Evolutionary conservation across 2,329 filamentous ascomycete genomes (phyloP).

Genomic region (Ceratocystis lukuohia): DNA sequence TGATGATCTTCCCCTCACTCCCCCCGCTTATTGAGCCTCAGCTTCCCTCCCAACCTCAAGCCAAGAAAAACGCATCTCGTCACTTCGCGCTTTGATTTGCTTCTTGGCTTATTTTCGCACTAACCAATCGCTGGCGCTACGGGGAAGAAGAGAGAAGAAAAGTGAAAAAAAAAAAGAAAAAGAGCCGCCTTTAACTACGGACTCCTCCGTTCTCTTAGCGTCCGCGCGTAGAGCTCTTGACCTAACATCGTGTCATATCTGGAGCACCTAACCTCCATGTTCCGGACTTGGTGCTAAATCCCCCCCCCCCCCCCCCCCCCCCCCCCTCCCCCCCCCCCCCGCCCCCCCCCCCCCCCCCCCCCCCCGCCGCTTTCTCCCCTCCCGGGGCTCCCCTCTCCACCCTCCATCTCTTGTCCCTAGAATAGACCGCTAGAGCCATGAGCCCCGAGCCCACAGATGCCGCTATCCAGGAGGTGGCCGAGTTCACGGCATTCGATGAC

Average conservation of each 20-base stretch:
- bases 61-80: neutral
- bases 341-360: no score
- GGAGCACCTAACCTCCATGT: no score
- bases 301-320: no score
- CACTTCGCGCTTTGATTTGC: neutral
- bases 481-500: constrained; percentile 14
- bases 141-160: neutral
- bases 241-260: no score
- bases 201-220: neutral
- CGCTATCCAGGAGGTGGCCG: constrained; percentile 14
- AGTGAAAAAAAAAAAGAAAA: neutral
- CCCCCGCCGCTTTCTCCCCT: no score
- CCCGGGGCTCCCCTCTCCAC: no score
- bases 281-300: neutral
- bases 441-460: neutral
- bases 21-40: neutral
- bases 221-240: no score
- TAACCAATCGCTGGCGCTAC: neutral
- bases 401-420: no score
- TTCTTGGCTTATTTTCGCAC: neutral
- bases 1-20: neutral
- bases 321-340: no score
- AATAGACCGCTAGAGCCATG: neutral
- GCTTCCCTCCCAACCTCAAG: neutral
- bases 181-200: neutral